Base-by-base conservation (phyloP, 164 flowering plant genomes). In the Berberis thunbergii region DNA sequence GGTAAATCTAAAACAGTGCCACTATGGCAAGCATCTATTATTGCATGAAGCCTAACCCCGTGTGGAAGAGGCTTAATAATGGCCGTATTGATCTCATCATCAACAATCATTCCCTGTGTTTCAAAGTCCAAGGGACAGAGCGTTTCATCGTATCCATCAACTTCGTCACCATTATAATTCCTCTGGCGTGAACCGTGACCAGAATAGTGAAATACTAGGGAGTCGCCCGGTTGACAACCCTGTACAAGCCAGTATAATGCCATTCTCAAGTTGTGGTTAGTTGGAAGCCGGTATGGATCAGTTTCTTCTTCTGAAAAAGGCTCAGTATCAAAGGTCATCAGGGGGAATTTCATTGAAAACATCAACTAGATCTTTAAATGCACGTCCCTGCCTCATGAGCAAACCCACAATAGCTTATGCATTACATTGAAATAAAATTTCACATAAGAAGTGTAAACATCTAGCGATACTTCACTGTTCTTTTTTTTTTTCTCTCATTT, bases 91-190 rank as follows among this genome's bases (percentile, higher is more conserved):
- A 90, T 86, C 74, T 90, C 97, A 72, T 90, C 95, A 75, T 90
- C 97, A 67, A 88, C 86, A 66, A 90, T 84, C 95, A 88, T 88
- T 57, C 97, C 97, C 72, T 90, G 89, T 50, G 90, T 88, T 78
- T 86, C 87, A 72, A 81, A 90, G 76, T 90, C 95, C 63, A 88
- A 63, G 8, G 97, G 97, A 60, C 92, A 88, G 8, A 90, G 73
- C 6, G 95, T 88, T 80, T 90, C 97, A 77, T 90, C 97, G 67
- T 81, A 90, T 65, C 97, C 97, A 80, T 90, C 97, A 69, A 82
- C 79, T 77, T 90, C 97, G 67, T 88, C 97, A 39, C 97, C 97
- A 63, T 68, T 86, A 64, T 81, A 78, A 77, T 90, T 83, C 72
- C 86, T 79, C 65, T 88, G 92, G 7, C 73, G 84, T 59, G 92